phyloP scores from a whole-genome alignment of 2,329 filamentous ascomycete genomes.

The Cercospora beticola region DNA sequence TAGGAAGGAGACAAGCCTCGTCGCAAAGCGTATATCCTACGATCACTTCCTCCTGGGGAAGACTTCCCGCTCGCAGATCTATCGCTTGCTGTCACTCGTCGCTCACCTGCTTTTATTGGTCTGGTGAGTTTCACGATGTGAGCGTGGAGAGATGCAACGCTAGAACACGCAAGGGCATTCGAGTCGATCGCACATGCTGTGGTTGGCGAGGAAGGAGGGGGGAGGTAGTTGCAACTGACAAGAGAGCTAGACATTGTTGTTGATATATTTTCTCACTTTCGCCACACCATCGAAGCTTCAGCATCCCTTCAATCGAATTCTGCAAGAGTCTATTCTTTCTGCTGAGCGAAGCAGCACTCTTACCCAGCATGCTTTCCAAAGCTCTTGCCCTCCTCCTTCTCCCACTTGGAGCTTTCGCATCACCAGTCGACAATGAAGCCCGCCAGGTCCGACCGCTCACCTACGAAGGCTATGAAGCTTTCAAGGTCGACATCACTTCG shows the following conservation, averaged over 20 bases:
- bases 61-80: neutral
- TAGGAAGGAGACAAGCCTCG: slow-evolving; percentile 8
- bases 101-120: slow-evolving; percentile 1
- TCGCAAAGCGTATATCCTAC: neutral
- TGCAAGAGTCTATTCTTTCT: neutral
- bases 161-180: neutral
- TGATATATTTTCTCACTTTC: neutral
- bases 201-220: neutral
- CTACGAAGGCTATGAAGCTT: slow-evolving; percentile 46
- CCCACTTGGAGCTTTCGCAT: neutral
- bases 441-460: slow-evolving; percentile 15
- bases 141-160: neutral
- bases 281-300: neutral
- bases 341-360: neutral
- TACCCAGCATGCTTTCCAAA: neutral
- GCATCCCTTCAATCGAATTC: neutral
- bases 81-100: neutral
- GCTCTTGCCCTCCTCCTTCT: neutral
- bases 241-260: neutral
- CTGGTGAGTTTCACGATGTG: neutral
- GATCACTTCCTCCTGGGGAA: slow-evolving; percentile 19
- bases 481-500: slow-evolving; percentile 22
- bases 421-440: neutral
- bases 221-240: neutral
- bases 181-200: neutral